A percentile compares a stretch with the other conserved stretches of the same genome.
These are phyloP conservation scores for Aspergillus egyptiacus DNA, from an alignment of 495 filamentous ascomycete species.

Conservation along the genomic window DNA sequence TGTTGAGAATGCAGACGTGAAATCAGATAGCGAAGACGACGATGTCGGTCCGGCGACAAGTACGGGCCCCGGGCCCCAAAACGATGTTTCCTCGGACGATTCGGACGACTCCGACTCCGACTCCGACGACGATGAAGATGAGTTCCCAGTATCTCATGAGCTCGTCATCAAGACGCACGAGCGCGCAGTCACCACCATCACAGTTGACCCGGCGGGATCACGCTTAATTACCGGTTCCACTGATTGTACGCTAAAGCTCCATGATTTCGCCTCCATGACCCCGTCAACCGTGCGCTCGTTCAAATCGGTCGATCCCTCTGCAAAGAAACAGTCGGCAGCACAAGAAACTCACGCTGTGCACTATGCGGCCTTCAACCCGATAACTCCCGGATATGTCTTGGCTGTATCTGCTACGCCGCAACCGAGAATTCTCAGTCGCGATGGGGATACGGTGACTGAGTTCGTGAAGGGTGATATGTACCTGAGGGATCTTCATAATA, in stretches of 20 bases:
- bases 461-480: constrained; percentile 99
- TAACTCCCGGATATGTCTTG: constrained; percentile 73
- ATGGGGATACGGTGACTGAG: constrained; percentile 77
- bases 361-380: constrained; percentile 77
- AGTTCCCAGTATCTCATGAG: constrained; percentile 91
- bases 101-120: constrained; percentile 38
- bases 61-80: constrained; percentile 25
- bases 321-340: constrained; percentile 62
- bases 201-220: constrained; percentile 77
- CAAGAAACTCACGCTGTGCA: constrained; percentile 84
- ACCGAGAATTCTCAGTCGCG: constrained; percentile 79
- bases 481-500: constrained; percentile 89
- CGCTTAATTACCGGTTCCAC: constrained; percentile 83
- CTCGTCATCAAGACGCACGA: constrained; percentile 89
- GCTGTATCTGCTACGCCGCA: constrained; percentile 83
- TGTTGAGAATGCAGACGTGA: constrained; percentile 9
- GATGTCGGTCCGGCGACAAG: constrained; percentile 18
- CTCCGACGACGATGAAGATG: constrained; percentile 68
- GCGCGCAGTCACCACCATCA: constrained; percentile 73
- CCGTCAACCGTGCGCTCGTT: constrained; percentile 89
- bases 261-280: constrained; percentile 94
- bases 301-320: constrained; percentile 82
- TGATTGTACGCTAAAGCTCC: constrained; percentile 85
- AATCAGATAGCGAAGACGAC: constrained; percentile 16
- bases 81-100: constrained; percentile 36